Evolutionary conservation across 495 filamentous ascomycete species (phyloP).

Genomic region (Cladorrhinum samala): DNA sequence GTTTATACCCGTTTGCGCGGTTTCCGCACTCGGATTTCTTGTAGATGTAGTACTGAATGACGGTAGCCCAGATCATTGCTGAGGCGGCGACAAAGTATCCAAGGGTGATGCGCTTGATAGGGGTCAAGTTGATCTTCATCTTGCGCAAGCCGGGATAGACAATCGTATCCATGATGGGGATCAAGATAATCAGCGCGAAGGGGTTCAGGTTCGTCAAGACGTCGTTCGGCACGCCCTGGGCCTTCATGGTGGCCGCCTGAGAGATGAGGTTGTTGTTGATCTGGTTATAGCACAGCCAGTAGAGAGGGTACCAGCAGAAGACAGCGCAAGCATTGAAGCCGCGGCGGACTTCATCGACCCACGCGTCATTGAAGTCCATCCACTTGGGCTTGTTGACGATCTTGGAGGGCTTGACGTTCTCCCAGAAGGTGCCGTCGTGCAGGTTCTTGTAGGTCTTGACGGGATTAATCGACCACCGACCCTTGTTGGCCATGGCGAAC

Average conservation of each 20-base stretch:
- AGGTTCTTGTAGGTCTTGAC: conserved; percentile 48
- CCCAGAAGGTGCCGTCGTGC: conserved; percentile 55
- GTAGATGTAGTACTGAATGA: conserved; percentile 70
- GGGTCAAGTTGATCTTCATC: conserved; percentile 58
- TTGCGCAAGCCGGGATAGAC: conserved; percentile 64
- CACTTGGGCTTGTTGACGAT: conserved; percentile 46
- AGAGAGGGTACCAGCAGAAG: conserved; percentile 50
- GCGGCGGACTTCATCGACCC: conserved; percentile 36
- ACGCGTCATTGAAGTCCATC: conserved; percentile 72
- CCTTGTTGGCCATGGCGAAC: conserved; percentile 53
- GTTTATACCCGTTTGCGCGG: conserved; percentile 33
- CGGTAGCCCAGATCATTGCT: conserved; percentile 61
- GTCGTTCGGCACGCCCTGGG: conserved; percentile 71
- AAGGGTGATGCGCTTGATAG: conserved; percentile 64
- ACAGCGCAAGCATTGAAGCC: conserved; percentile 65
- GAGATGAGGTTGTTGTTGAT: conserved; percentile 65
- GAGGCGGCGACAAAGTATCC: conserved; percentile 57
- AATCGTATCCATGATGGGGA: conserved; percentile 64
- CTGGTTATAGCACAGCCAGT: conserved; percentile 8
- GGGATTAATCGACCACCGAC: conserved; percentile 55
- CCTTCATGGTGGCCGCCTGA: conserved; percentile 64
- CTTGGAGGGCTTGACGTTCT: conserved; percentile 57
- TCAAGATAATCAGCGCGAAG: conserved; percentile 69
- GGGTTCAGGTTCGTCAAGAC: conserved; percentile 74
- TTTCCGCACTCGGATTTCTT: conserved; percentile 52